phyloP scores from a whole-genome alignment of 2,329 filamentous ascomycete species.

The Aspergillus felis region DNA sequence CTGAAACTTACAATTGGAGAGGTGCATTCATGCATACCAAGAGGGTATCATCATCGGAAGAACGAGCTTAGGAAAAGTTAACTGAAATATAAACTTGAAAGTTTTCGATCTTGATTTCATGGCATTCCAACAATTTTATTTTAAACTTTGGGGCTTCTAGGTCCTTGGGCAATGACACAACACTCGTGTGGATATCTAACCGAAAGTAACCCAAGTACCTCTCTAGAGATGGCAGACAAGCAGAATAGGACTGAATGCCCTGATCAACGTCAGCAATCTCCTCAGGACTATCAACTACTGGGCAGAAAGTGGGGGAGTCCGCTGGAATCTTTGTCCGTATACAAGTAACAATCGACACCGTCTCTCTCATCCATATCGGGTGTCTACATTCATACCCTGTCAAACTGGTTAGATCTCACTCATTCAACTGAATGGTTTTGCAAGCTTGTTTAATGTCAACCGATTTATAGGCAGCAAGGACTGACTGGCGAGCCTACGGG shows the following conservation, averaged over 20 bases:
- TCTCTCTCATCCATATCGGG: neutral
- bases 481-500: too few relatives aligned
- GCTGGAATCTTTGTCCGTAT: neutral
- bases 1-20: too few relatives aligned
- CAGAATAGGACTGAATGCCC: neutral
- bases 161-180: neutral
- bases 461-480: too few relatives aligned
- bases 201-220: neutral
- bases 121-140: neutral
- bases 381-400: neutral
- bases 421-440: too few relatives aligned
- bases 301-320: neutral
- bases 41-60: too few relatives aligned
- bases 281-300: neutral
- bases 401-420: neutral
- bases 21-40: neutral
- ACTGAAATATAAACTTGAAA: neutral
- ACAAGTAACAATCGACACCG: neutral
- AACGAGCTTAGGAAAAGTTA: neutral
- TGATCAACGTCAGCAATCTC: neutral
- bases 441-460: neutral
- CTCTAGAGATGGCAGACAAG: neutral
- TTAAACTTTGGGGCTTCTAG: conserved; percentile 2
- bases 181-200: neutral
- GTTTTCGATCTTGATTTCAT: neutral